A percentile compares a stretch with the other conserved stretches of the same genome.
phyloP scores from a whole-genome alignment of 108 stramenopile species.

The Pelagomonas calceolata region DNA sequence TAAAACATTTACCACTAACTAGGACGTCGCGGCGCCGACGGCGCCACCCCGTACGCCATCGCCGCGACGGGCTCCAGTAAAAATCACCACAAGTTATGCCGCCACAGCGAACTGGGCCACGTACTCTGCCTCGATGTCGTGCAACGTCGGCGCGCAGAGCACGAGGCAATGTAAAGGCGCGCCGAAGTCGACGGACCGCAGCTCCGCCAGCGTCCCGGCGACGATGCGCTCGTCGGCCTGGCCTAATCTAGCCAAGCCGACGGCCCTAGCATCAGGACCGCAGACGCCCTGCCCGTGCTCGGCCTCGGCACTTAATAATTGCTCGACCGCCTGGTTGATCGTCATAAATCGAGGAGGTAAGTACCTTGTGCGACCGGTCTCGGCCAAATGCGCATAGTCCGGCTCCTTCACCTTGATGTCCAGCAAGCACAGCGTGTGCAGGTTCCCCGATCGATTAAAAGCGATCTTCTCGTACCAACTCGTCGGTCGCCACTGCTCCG shows the following conservation, averaged over 20 bases:
- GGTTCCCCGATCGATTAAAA: slow-evolving; percentile 85
- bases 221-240: slow-evolving; percentile 77
- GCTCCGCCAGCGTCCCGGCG: slow-evolving; percentile 78
- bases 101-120: neutral
- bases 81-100: too few species aligned
- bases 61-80: too few species aligned
- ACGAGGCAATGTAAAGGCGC: slow-evolving; percentile 85
- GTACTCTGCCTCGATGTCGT: slow-evolving; percentile 76
- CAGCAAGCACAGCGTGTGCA: slow-evolving; percentile 96
- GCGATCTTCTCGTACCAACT: slow-evolving; percentile 87
- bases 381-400: slow-evolving; percentile 86
- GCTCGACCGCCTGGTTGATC: slow-evolving; percentile 72
- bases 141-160: slow-evolving; percentile 74
- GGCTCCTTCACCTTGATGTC: slow-evolving; percentile 97
- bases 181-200: slow-evolving; percentile 77
- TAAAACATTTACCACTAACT: too few species aligned
- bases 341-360: slow-evolving; percentile 98
- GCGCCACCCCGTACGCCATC: too few species aligned
- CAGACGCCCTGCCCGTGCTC: slow-evolving; percentile 49
- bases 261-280: slow-evolving; percentile 58
- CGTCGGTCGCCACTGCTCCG: slow-evolving; percentile 76
- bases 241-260: slow-evolving; percentile 87
- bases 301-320: slow-evolving; percentile 79
- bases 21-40: too few species aligned
- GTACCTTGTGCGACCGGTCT: slow-evolving; percentile 65